Conservation (phyloP, 441 rosid genomes). For the Metrosideros polymorpha region DNA sequence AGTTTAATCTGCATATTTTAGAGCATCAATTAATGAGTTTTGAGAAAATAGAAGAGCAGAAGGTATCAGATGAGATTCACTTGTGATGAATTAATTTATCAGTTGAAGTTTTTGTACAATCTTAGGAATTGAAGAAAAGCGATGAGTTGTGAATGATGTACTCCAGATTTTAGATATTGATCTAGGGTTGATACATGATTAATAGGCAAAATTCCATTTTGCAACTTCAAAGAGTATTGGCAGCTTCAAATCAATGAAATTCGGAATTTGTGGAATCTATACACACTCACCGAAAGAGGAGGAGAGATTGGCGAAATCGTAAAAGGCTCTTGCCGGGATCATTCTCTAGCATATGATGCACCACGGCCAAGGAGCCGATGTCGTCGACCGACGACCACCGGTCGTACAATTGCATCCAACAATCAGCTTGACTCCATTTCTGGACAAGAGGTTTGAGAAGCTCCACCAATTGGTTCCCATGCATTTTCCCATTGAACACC, state of each 20-base stretch:
- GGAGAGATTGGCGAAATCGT: conserved; percentile 90
- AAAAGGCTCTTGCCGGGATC: conserved; percentile 90
- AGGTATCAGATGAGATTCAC: background rate
- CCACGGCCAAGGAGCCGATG: conserved; percentile 89
- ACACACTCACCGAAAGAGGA: conserved; percentile 51
- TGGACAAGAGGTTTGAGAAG: conserved; percentile 63
- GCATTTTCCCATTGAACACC: conserved; percentile 70
- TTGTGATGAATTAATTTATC: background rate
- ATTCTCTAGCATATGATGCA: conserved; percentile 82
- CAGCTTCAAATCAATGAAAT: background rate
- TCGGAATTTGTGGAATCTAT: background rate
- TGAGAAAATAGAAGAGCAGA: background rate
- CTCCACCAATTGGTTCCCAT: conserved; percentile 66
- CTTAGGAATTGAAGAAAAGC: too few species aligned
- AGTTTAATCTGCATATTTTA: conserved; percentile 57
- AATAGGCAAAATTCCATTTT: background rate
- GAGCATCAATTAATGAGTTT: background rate
- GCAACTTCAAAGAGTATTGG: background rate
- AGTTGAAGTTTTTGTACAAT: background rate
- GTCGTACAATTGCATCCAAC: conserved; percentile 97
- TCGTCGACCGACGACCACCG: conserved; percentile 97
- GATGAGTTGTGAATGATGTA: too few species aligned
- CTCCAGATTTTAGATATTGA: too few species aligned
- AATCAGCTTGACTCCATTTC: conserved; percentile 82
- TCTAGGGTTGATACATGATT: too few species aligned